Evolutionary conservation across 768 basidiomycete genomes (phyloP), one percentile per base, ranked within the genome.

Genomic region (Naganishia friedmannii): DNA sequence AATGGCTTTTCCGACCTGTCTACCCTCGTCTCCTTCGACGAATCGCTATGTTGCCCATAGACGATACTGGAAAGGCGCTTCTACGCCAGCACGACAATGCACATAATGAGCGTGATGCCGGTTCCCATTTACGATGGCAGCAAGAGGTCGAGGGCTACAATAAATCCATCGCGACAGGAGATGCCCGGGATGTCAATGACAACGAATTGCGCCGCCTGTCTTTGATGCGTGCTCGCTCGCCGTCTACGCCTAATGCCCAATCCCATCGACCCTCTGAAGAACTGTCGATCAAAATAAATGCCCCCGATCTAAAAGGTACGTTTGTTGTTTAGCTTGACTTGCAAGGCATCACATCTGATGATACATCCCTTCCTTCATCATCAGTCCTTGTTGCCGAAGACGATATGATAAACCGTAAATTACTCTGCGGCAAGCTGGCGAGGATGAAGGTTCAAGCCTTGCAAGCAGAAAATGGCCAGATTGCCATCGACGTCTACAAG

Each of bases 371-470:
- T 8, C 2, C 5, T 28, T 58, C 32, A 37, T 37, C 31, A 42
- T 2, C 39, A 74, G 78, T 80, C 2, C 72, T 80, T n/a, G 76
- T 80, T 2, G 79, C 79, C 2, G 79, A 80, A 67, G 79, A 80
- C 60, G 79, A 80, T 48, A 66, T 74, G 77, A 73, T 66, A 21
- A 65, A 73, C 45, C 45, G 69, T 17, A 66, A 66, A 17, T 32
- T 66, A 13, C 55, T 73, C 0, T 66, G 53, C 23, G 65, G 58
- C 31, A 54, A 66, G 12, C 28, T 71, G n/a, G 60, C 60, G 1
- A 63, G 42, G 26, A 63, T 63, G 60, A 63, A 63, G 23, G 60
- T 63, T 9, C 42, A 31, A 26, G 21, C 15, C 26, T 45, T 63
- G 1, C 60, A 42, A 46, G 60, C 60, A 23, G 60, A 63, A 45